Conservation (phyloP, 148 eudicot genomes). For the Rhododendron henanense region DNA sequence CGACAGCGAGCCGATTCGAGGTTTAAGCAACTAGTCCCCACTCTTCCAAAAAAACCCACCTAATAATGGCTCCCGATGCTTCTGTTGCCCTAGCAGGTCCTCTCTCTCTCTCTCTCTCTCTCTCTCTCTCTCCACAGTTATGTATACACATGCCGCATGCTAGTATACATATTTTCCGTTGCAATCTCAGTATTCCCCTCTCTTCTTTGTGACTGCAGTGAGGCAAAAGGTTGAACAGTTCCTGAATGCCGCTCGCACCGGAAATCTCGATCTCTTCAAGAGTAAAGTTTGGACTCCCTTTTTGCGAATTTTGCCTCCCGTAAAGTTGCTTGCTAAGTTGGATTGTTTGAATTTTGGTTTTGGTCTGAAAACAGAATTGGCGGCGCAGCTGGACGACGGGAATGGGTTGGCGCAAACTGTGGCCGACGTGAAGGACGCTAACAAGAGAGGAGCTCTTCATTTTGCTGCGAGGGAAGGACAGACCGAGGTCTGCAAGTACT, state of each 20-base stretch:
- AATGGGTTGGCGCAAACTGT: conserved; percentile 77
- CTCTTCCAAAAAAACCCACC: not conserved
- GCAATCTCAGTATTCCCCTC: not conserved
- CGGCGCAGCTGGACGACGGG: conserved; percentile 73
- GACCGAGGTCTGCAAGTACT: conserved; percentile 83
- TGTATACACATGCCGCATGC: not conserved
- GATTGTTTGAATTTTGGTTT: not conserved
- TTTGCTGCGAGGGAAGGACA: conserved; percentile 93
- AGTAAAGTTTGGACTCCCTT: conserved; percentile 26
- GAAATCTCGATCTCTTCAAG: conserved; percentile 62
- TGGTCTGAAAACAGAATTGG: conserved; percentile 39
- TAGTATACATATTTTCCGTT: not conserved
- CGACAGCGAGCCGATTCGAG: not conserved
- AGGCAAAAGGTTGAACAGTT: conserved; percentile 73
- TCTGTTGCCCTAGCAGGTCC: conserved; percentile 74
- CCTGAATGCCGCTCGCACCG: conserved; percentile 72
- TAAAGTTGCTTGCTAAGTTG: not conserved
- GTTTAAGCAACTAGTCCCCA: not conserved
- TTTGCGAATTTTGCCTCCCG: not conserved
- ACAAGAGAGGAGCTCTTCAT: conserved; percentile 90
- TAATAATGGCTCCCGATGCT: conserved; percentile 56
- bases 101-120: conserved; percentile 6
- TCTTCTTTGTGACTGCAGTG: conserved; percentile 29
- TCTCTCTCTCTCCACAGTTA: not conserved
- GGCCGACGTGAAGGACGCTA: conserved; percentile 79